Evolutionary conservation across 441 rosid species (phyloP), one percentile per base, ranked within the genome.

Genomic region (Adansonia gregorii): DNA sequence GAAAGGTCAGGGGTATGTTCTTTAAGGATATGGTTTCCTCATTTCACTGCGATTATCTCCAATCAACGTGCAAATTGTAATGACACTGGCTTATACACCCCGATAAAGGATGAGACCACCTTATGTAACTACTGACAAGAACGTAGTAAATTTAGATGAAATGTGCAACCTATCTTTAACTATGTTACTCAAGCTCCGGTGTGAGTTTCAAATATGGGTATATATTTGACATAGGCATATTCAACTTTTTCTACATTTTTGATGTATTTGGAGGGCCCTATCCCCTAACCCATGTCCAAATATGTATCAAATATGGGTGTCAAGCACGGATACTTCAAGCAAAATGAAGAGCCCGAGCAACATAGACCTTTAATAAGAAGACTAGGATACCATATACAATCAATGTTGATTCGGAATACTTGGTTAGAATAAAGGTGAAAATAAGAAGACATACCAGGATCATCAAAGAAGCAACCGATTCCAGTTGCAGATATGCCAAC

Each of bases 381-480:
- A 52, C 15, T 9, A 66, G 11, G 61, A 35, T 48, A 45, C 17
- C 54, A 45, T 67, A 12, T 67, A 46, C 11, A 46, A 3, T 19
- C 63, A 61, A 51, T 48, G 56, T 60, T 55, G 60, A 60, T 22
- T 58, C 3, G 48, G 65, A 72, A 46, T 31, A 52, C 51, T 48
- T 51, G 39, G 19, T 52, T 12, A 41, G 54, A 17, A 63, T 0
- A 9, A 58, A 46, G 31, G 41, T 19, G 19, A 74, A 41, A 39
- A 52, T n/a, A 11, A 71, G 19, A 41, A 45, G 45, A 79, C 56
- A 46, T 17, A 91, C 94, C 90, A 20, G 98, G 93, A 82, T 94
- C 97, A 85, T 94, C 98, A 8, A 94, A 94, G 85, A 86, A 94
- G 86, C 98, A 92, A 64, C 98, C 97, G 8, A 89, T 94, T 73